Evolutionary conservation across 768 basidiomycete species (phyloP).

Genomic region (Lenzites betulinus): DNA sequence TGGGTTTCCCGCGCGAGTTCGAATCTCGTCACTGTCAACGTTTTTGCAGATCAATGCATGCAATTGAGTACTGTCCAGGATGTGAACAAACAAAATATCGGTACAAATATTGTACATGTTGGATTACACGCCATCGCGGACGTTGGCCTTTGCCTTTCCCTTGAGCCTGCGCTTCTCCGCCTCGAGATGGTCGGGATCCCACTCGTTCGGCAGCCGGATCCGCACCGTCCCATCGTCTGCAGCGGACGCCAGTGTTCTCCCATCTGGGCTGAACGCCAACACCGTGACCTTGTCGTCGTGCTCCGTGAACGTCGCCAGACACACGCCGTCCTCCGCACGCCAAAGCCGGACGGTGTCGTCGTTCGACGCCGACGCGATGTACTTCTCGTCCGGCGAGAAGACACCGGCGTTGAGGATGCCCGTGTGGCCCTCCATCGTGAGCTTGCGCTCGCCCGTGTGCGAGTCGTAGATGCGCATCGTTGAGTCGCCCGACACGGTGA

Average conservation of each 20-base stretch:
- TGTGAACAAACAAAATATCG: background rate
- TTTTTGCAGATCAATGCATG: background rate
- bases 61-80: background rate
- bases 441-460: background rate
- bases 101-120: no score
- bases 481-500: conserved; percentile 17
- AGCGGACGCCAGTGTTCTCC: conserved; percentile 30
- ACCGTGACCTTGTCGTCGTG: conserved; percentile 21
- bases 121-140: no score
- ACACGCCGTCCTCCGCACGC: conserved; percentile 11
- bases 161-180: background rate
- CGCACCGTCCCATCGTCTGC: conserved; percentile 29
- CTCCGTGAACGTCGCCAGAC: conserved; percentile 14
- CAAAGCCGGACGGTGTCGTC: conserved; percentile 34
- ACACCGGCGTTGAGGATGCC: no score
- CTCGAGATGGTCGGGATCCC: no score
- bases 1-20: conserved; percentile 60
- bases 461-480: conserved; percentile 18
- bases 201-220: background rate
- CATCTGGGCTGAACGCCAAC: conserved; percentile 22
- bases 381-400: conserved; percentile 33
- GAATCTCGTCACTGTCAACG: conserved; percentile 56
- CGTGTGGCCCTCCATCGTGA: conserved; percentile 6
- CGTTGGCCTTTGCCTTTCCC: no score
- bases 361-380: conserved; percentile 30